A percentile compares a stretch with the other conserved stretches of the same genome.
Evolutionary conservation across 1,284 basidiomycete species (phyloP).

Genomic region (Ceratobasidium sp.): DNA sequence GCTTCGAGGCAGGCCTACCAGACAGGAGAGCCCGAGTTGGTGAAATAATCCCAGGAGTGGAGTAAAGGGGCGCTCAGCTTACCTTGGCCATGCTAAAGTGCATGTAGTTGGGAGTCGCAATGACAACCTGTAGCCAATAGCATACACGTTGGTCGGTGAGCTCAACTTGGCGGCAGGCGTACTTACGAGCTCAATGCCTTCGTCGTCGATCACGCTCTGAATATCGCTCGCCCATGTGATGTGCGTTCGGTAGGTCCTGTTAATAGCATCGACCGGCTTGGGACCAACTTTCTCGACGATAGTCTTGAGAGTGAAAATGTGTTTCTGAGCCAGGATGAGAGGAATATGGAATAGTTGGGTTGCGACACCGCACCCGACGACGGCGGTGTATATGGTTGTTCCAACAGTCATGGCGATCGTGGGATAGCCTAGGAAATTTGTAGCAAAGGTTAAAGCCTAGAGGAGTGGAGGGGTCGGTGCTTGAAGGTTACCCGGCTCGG

Average conservation of each 20-base stretch:
- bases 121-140: constrained; percentile 15
- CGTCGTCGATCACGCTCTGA: constrained; percentile 25
- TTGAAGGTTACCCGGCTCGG: neutral
- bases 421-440: neutral
- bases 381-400: constrained; percentile 34
- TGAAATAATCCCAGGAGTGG: neutral
- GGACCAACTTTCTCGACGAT: constrained; percentile 36
- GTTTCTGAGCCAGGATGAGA: constrained; percentile 21
- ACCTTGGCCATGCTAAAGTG: constrained; percentile 39
- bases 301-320: constrained; percentile 29
- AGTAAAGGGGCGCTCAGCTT: neutral
- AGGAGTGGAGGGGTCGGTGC: neutral
- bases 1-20: constrained; percentile 34
- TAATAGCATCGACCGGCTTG: constrained; percentile 29
- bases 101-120: constrained; percentile 35
- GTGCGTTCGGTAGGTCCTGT: constrained; percentile 18
- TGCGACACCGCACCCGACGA: constrained; percentile 30
- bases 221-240: constrained; percentile 31
- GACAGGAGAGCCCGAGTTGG: neutral
- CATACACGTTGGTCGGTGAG: neutral
- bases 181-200: constrained; percentile 37
- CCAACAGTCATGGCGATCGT: constrained; percentile 21
- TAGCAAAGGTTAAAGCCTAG: neutral
- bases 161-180: neutral
- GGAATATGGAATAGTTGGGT: constrained; percentile 35